Conservation (phyloP, 2,329 filamentous ascomycete species). For the Aspergillus brunneoviolaceus region DNA sequence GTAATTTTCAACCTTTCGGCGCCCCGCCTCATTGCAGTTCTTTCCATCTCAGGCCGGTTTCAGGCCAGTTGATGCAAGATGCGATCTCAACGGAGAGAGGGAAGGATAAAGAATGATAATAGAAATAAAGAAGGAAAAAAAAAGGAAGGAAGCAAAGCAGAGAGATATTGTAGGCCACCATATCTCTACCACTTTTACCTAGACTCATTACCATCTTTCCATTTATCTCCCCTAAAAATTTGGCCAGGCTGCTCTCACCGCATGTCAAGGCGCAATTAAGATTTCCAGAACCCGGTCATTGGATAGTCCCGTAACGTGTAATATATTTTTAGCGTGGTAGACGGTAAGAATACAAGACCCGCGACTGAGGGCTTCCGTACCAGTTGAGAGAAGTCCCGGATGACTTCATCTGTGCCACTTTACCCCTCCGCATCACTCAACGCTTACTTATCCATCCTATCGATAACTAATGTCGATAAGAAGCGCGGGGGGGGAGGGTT, state of each 20-base stretch:
- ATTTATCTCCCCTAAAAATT: too few relatives aligned
- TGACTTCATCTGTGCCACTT: neutral
- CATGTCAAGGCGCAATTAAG: neutral
- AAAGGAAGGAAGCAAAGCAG: neutral
- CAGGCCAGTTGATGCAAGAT: too few relatives aligned
- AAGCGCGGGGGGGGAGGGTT: constrained; percentile 16
- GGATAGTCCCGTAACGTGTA: neutral
- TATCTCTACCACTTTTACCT: too few relatives aligned
- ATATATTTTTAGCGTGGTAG: neutral
- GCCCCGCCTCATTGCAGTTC: neutral
- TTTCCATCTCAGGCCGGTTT: neutral
- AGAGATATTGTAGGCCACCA: too few relatives aligned
- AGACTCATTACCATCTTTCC: too few relatives aligned
- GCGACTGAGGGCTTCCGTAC: neutral
- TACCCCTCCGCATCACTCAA: neutral
- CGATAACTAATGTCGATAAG: constrained; percentile 22
- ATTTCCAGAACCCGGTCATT: neutral
- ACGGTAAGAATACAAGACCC: neutral
- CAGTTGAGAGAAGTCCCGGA: neutral
- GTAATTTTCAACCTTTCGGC: neutral
- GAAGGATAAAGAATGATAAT: too few relatives aligned
- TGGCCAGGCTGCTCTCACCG: neutral
- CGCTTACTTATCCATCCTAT: constrained; percentile 9
- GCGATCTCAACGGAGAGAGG: too few relatives aligned
- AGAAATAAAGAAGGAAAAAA: too few relatives aligned